Percentiles rank a stretch among this genome's conserved stretches.
These are phyloP conservation scores for Candida silvatica DNA, from an alignment of 805 yeast genomes.

Conservation along the genomic window DNA sequence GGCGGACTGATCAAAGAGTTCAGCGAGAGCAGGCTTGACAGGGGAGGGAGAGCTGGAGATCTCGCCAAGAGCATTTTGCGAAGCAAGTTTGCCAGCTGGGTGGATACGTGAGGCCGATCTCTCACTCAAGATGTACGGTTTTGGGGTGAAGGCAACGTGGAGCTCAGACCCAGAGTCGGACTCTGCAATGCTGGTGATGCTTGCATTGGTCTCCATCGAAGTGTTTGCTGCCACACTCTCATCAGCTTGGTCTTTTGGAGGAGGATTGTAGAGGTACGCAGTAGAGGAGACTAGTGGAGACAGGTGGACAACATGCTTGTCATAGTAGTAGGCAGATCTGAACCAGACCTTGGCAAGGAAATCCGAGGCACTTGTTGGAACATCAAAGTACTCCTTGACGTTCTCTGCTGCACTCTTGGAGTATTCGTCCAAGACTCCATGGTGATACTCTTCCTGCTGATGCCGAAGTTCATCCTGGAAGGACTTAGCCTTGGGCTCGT, in stretches of 20 bases:
- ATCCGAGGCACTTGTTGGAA: slow-evolving; percentile 14
- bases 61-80: slow-evolving; percentile 11
- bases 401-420: slow-evolving; percentile 12
- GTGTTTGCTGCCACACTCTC: too few relatives aligned
- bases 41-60: slow-evolving; percentile 4
- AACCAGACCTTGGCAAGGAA: slow-evolving; percentile 18
- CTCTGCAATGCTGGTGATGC: slow-evolving; percentile 7
- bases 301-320: slow-evolving; percentile 29
- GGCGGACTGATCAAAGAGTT: slow-evolving; percentile 7
- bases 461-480: slow-evolving; percentile 14
- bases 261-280: not conserved
- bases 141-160: slow-evolving; percentile 13
- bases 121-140: slow-evolving; percentile 12
- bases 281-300: slow-evolving; percentile 11
- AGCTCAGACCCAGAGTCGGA: too few relatives aligned
- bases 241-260: not conserved
- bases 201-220: too few relatives aligned
- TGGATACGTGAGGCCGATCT: slow-evolving; percentile 9
- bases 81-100: slow-evolving; percentile 5
- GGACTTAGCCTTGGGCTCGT: slow-evolving; percentile 12
- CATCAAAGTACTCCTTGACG: slow-evolving; percentile 14
- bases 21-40: slow-evolving; percentile 2
- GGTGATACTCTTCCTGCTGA: slow-evolving; percentile 11
- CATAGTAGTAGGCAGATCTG: slow-evolving; percentile 30
- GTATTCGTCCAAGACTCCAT: slow-evolving; percentile 10